Evolutionary conservation across 257 asterid genomes (phyloP).

Genomic region (Rhazya stricta): DNA sequence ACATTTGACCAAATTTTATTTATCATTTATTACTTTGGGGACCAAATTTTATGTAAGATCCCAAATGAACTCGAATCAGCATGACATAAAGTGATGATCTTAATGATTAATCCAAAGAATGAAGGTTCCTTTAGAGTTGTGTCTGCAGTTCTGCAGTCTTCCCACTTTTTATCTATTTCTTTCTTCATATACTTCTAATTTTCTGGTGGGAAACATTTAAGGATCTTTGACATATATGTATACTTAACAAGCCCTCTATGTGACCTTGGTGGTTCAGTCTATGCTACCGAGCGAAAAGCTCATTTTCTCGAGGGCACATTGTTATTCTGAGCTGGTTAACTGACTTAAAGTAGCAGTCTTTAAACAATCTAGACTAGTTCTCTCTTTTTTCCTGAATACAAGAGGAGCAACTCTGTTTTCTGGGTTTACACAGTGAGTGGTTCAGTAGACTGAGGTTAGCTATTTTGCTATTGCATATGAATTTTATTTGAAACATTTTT

Average conservation of each 20-base stretch:
- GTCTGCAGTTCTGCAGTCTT: not conserved
- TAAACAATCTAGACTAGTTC: not conserved
- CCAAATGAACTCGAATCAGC: not conserved
- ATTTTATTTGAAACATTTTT: not conserved
- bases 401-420: not conserved
- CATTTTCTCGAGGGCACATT: not conserved
- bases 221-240: not conserved
- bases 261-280: not conserved
- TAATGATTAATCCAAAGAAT: not conserved
- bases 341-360: not conserved
- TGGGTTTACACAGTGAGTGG: not conserved
- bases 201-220: not conserved
- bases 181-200: not conserved
- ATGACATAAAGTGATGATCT: not conserved
- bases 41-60: not conserved
- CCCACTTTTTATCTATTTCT: not conserved
- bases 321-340: not conserved
- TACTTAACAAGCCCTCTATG: not conserved
- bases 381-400: not conserved
- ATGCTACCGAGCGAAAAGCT: not conserved
- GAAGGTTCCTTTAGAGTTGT: not conserved
- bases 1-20: not conserved
- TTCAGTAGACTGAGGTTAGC: not conserved
- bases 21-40: no score
- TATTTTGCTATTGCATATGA: not conserved